Base-by-base conservation (phyloP, 805 yeast genomes). In the Lipomyces yamanashiensis region DNA sequence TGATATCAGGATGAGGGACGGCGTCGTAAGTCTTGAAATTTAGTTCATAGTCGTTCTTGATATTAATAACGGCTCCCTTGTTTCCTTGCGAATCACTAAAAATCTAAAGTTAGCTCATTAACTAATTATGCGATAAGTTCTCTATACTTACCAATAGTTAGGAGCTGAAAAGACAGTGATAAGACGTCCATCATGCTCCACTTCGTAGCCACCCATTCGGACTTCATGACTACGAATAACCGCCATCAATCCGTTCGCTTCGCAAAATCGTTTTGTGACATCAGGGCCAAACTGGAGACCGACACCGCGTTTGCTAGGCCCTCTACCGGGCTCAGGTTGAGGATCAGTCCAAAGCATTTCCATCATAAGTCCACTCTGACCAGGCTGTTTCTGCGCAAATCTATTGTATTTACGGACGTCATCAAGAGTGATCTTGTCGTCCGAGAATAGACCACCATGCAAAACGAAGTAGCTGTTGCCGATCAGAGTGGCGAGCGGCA, bases 161-260 rank as follows among this genome's bases (percentile, higher is more conserved):
- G 99, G 99, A 0, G 99, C 99, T 76, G 96, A 87, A 76, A 95
- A 95, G n/a, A 95, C 96, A 0, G 99, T 95, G 58, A 92, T 85
- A 57, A 95, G 83, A 68, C 86, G 82, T 12, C 96, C 96, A 63
- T 88, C 82, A 73, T 95, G 99, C 74, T 93, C 98, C 52, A 81
- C 81, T 68, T 90, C 91, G 63, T 88, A 91, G 54, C 99, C 99
- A 6, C 83, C 87, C 89, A 89, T 88, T 74, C 98, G 83, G 7
- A 93, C 97, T 77, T 95, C 99, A 74, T 95, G 99, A 2, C 98
- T 91, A 72, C 99, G 83, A 71, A 95, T 88, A 47, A 95, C 84
- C 61, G 90, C 92, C 71, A 87, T 83, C 65, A 95, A 80, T 39
- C 83, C 81, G 75, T 95, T 95, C 48, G 74, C 74, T 50, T 86